Conservation (phyloP, 2,329 filamentous ascomycete genomes). For the Leptoxyphium fumago region DNA sequence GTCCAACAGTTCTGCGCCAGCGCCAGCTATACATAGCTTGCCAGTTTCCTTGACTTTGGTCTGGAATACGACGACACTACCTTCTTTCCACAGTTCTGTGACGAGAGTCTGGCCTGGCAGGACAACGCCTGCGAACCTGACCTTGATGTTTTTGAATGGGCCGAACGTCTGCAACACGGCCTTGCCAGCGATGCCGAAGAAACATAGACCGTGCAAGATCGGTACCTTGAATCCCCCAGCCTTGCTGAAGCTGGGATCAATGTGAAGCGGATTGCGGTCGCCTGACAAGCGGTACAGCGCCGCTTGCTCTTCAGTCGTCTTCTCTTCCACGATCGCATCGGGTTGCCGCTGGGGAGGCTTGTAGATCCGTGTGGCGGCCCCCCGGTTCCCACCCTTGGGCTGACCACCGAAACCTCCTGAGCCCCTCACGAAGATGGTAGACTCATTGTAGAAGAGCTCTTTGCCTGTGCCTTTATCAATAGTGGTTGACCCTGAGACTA, state of each 20-base stretch:
- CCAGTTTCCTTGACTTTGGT: slow-evolving; percentile 83
- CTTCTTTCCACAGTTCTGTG: slow-evolving; percentile 91
- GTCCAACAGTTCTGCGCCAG: slow-evolving; percentile 57
- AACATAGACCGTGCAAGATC: slow-evolving; percentile 94
- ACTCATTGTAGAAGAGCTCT: slow-evolving; percentile 93
- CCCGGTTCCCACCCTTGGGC: slow-evolving; percentile 62
- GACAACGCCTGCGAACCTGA: slow-evolving; percentile 75
- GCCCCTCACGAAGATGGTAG: slow-evolving; percentile 81
- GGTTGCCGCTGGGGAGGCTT: slow-evolving; percentile 61
- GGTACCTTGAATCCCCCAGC: slow-evolving; percentile 88
- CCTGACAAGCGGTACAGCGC: slow-evolving; percentile 86
- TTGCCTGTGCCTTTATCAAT: slow-evolving; percentile 74
- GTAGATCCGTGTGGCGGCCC: slow-evolving; percentile 66
- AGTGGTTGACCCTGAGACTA: slow-evolving; percentile 67
- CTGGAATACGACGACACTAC: slow-evolving; percentile 67
- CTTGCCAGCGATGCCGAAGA: slow-evolving; percentile 82
- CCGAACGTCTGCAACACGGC: slow-evolving; percentile 77
- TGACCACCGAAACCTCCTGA: slow-evolving; percentile 80
- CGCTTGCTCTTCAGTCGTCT: slow-evolving; percentile 80
- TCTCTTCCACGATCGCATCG: slow-evolving; percentile 71
- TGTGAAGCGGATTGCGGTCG: slow-evolving; percentile 91
- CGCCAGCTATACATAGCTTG: slow-evolving; percentile 71
- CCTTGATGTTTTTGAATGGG: slow-evolving; percentile 78
- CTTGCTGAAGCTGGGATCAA: slow-evolving; percentile 88
- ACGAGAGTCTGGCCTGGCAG: slow-evolving; percentile 77